Evolutionary conservation across 2,329 filamentous ascomycete genomes (phyloP), one percentile per base, ranked within the genome.

Genomic region (Fusarium sambucinum): DNA sequence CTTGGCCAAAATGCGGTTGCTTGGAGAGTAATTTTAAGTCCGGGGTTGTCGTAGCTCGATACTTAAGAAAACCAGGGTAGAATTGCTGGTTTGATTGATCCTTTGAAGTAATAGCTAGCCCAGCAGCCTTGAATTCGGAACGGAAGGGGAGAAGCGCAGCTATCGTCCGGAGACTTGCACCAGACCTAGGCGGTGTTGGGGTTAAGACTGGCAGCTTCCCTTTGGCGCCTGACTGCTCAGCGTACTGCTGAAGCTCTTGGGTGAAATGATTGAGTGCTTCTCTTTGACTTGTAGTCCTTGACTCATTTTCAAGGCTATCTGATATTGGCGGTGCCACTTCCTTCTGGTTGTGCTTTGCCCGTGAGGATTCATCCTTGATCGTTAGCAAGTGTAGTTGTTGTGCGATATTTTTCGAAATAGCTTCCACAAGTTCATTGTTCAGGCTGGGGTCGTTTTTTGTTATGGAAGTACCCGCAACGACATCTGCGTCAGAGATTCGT

Each of bases 31-130:
- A 23, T 35, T 41, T 57, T 19, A 46, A 42, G 11, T 41, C 42
- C 19, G 48, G 60, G 25, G 44, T 55, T 21, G 46, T 60, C 14
- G 55, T 33, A 19, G 53, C 47, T 54, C 65, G 65, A 10, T 48
- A 35, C 19, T 55, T 65, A 30, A 66, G 51, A 51, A 61, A 62
- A 40, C 63, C 42, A 32, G 30, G 46, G 2, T 17, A 50, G 45
- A 41, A 48, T 19, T 47, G 23, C 6, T 13, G 21, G 60, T 78
- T 74, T 81, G 82, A 68, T 82, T 86, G 61, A 66, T 78, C 64
- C 45, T 76, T 76, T 35, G 86, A 87, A 13, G 87, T 88, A 2
- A 89, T 83, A 3, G 86, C 85, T 50, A 89, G 78, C 2, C 86
- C 85, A 55, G 84, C 86, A 58, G 81, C 80, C 57, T 77, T 78